Base-by-base conservation (phyloP, 2,329 filamentous ascomycete species). In the Apiospora arundinis region DNA sequence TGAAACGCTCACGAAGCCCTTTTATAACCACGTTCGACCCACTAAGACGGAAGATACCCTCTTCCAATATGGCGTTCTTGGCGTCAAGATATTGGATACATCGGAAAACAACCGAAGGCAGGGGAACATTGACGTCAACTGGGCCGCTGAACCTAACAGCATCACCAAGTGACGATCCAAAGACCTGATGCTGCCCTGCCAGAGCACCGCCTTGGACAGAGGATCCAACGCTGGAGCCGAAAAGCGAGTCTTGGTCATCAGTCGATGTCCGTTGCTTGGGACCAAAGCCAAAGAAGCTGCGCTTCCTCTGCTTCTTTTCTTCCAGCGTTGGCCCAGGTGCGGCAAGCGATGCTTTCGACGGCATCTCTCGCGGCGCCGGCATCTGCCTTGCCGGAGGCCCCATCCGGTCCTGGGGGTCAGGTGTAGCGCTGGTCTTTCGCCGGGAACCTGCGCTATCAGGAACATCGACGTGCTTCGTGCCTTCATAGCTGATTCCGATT, bases 21-120 rank as follows among this genome's bases (percentile, higher is more conserved):
- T 95, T 97, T 83, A 99, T 97, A 68, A 97, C 92, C 70, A 97
- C 89, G 79, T 97, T 98, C 0, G 95, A 98, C n/a, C 96, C 96
- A 80, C 95, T 98, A 56, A 99, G 87, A 69, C 96, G 91, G 87
- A 99, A 99, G 56, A 99, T 97, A 60, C 96, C 96, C 82, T 99
- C 96, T 81, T 99, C 96, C 7, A 87, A 87, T 67, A 92, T 87
- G 14, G 95, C 96, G 73, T 93, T 90, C 83, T 95, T 95, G 8
- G 90, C 88, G 75, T 94, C 92, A 23, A 99, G 87, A 80, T 97
- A 99, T 81, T 98, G 94, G 73, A 99, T 93, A 79, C 95, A 98
- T 71, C 96, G 92, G 83, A 97, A 99, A 11, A 98, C 94, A 2
- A 99, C 96, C 8, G 95, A 93, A 1, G 96, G 96, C 40, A 99